Evolutionary conservation across 2,329 filamentous ascomycete species (phyloP).

Genomic region (Botrytis sinoallii): DNA sequence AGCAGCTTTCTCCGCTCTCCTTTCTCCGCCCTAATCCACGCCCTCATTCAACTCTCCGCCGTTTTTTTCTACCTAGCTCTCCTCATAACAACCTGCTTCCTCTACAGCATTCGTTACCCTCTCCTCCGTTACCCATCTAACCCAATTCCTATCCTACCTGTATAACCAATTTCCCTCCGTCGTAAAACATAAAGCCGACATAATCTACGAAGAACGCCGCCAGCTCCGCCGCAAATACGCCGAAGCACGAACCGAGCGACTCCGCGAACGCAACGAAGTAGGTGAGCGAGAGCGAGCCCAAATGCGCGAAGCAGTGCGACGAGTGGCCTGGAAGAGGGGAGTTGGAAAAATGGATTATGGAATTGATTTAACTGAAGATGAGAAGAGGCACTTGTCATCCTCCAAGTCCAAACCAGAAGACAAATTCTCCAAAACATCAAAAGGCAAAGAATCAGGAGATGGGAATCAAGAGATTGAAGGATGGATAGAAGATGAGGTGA

Average conservation of each 20-base stretch:
- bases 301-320: slow-evolving; percentile 10
- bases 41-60: not conserved
- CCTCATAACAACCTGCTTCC: not conserved
- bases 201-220: not conserved
- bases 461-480: not conserved
- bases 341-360: slow-evolving; percentile 17
- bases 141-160: not conserved
- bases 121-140: not conserved
- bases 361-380: slow-evolving; percentile 8
- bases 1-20: not conserved
- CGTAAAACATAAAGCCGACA: not conserved
- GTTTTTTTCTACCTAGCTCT: slow-evolving; percentile 6
- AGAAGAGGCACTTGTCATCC: not conserved
- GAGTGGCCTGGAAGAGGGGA: slow-evolving; percentile 13
- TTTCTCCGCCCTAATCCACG: not conserved
- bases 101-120: not conserved
- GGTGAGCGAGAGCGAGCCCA: slow-evolving; percentile 7
- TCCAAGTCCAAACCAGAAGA: not conserved
- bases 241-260: not conserved
- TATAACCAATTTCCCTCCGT: not conserved
- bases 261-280: not conserved
- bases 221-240: slow-evolving; percentile 9
- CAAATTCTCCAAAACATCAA: not conserved
- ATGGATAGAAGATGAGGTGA: slow-evolving; percentile 16
- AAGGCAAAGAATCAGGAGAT: not conserved